phyloP scores from a whole-genome alignment of 352 stramenopile species.

The Phytopythium vexans region DNA sequence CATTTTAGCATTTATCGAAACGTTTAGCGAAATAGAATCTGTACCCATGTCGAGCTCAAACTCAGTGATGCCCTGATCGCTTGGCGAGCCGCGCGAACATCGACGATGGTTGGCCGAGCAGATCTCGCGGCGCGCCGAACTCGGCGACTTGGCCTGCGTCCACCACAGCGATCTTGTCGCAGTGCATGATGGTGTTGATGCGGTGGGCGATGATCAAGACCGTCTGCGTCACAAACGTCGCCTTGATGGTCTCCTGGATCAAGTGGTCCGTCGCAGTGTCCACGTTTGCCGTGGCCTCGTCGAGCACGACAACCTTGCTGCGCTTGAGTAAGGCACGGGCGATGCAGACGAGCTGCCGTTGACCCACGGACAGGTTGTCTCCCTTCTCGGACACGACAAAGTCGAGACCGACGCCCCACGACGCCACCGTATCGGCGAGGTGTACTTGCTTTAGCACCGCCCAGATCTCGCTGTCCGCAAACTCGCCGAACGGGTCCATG shows the following conservation, averaged over 20 bases:
- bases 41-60: neutral
- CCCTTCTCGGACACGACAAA: constrained; percentile 86
- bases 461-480: constrained; percentile 49
- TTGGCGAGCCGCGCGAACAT: constrained; percentile 3
- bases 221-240: constrained; percentile 49
- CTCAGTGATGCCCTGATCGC: neutral
- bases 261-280: constrained; percentile 81
- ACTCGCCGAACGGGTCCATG: constrained; percentile 82
- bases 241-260: constrained; percentile 76
- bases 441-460: constrained; percentile 54
- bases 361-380: constrained; percentile 92
- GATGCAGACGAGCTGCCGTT: constrained; percentile 94
- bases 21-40: no score
- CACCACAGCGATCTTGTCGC: constrained; percentile 20
- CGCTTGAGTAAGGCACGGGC: constrained; percentile 88
- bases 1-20: no score
- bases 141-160: constrained; percentile 8
- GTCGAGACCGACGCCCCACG: constrained; percentile 53
- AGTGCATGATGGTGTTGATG: constrained; percentile 44
- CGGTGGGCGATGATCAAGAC: constrained; percentile 53
- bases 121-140: constrained; percentile 6
- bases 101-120: constrained; percentile 1
- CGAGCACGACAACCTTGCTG: constrained; percentile 85
- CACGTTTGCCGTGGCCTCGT: constrained; percentile 92
- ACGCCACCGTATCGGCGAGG: constrained; percentile 16